Base-by-base conservation (phyloP, 768 basidiomycete species). In the Mycena polygramma region DNA sequence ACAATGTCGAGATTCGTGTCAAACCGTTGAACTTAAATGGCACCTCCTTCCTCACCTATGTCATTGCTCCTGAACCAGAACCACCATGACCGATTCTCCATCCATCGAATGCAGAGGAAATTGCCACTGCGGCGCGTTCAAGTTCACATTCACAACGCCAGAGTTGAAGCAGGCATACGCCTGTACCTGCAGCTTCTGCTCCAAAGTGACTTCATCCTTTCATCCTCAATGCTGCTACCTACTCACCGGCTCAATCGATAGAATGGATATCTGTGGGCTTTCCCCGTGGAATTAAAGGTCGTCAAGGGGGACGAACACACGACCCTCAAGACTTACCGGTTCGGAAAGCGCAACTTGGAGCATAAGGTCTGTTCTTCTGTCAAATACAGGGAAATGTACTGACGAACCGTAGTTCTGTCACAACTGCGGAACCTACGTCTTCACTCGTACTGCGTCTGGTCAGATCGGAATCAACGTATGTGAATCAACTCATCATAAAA, bases 41-140 rank as follows among this genome's bases (percentile, higher is more conserved):
- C 30, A 30, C 30, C 30, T 30, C 30, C 30, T 30, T 30, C 30
- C 30, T 30, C 30, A 3, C 30, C 3, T 30, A 30, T 19, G 45
- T 46, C 45, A 46, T 17, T 46, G 19, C 45, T 46, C 45, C 45
- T 46, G 14, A 46, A 46, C 45, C 8, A 46, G 45, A 49, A 53
- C 53, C 53, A 15, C 45, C 52, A 68, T 61, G 52, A 37, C 67
- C 2, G 52, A 68, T 5, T n/a, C 48, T 24, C 35, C 37, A 24
- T 54, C 62, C 37, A 39, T 72, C 41, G 67, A 69, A 9, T 72
- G 69, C 26, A 62, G 26, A 11, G 71, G 67, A 15, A 72, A 69
- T 14, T 72, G 71, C 67, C 71, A 72, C 58, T 72, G 71, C 57
- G 70, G 65, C 30, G 65, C 65, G 7, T 71, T 72, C 70, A 68